Base-by-base conservation (phyloP, 2,329 filamentous ascomycete species). In the Diaporthe citrichinensis region DNA sequence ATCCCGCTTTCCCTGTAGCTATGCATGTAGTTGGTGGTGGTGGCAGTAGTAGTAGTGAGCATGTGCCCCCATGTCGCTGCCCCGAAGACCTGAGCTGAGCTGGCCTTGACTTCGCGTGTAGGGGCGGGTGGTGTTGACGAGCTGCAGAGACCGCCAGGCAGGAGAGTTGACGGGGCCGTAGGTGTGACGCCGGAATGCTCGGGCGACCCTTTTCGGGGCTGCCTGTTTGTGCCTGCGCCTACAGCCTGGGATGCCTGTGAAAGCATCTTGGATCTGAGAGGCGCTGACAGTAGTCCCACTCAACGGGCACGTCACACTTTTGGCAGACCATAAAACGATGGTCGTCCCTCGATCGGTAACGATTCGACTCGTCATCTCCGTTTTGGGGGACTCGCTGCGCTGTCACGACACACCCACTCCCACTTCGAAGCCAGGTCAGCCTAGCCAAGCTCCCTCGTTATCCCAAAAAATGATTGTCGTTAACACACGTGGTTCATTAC, bases 401-500 rank as follows among this genome's bases (percentile, higher is more conserved):
- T 20, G 10, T 10, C 59, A 5, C 49, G 14, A 28, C 36, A 41
- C 28, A 20, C 14, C n/a, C 58, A 23, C 12, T 20, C 36, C 23
- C 28, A 53, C 23, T 4, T 34, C 28, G 23, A 65, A 44, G 44
- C 51, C 51, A 39, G 28, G 53, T 53, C 75, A 62, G 72, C 55
- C 59, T 20, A 74, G 59, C 67, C 65, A 36, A 69, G 8, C 41
- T 62, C 51, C 46, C 53, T 20, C 57, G 15, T 65, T 20, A n/a
- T 12, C 58, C 36, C 17, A 25, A 62, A 69, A 74, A 72, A 74
- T 73, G 73, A 72, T 57, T 75, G 74, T 76, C 75, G 76, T 77
- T 78, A 79, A 78, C 51, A 78, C 76, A 79, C 73, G 67, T 77
- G 77, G 72, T 77, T 78, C 79, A 78, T 79, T 79, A 78, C 78